Percentiles rank a stretch among this genome's conserved stretches.
Evolutionary conservation across 1,139 yeast genomes (phyloP).

Genomic region (Pichia kudriavzevii): DNA sequence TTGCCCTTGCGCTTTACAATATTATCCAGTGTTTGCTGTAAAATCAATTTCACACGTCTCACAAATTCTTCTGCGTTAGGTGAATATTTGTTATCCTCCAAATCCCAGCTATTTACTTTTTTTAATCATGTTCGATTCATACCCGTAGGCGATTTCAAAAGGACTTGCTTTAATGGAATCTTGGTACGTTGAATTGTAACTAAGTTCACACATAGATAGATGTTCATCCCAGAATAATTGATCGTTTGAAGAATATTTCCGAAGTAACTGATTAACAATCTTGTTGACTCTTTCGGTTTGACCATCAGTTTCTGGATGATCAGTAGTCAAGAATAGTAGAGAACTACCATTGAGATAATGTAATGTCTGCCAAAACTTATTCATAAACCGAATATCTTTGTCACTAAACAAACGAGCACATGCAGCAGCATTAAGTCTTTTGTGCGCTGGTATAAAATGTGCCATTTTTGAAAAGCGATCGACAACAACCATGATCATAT

Average conservation of each 20-base stretch:
- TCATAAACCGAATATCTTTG: background rate
- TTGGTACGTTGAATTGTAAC: background rate
- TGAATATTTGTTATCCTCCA: background rate
- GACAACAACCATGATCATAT: slow-evolving; percentile 3
- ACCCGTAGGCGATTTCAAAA: background rate
- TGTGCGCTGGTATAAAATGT: slow-evolving; percentile 3
- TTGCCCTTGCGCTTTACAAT: background rate
- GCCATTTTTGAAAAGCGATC: slow-evolving; percentile 7
- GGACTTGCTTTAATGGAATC: background rate
- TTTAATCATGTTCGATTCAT: background rate
- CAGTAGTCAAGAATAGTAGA: background rate
- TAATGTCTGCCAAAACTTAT: background rate
- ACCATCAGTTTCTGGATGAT: background rate
- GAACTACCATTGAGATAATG: background rate
- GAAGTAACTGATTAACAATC: background rate
- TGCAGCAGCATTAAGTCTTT: background rate
- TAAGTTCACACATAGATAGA: background rate
- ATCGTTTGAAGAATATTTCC: background rate
- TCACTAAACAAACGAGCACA: background rate
- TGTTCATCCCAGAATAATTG: background rate
- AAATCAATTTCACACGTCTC: background rate
- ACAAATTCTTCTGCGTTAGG: background rate
- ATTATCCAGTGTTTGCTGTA: background rate
- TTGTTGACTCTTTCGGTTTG: background rate
- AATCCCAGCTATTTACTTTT: background rate